Evolutionary conservation across 306 rosid genomes (phyloP).

Genomic region (Begonia loranthoides): DNA sequence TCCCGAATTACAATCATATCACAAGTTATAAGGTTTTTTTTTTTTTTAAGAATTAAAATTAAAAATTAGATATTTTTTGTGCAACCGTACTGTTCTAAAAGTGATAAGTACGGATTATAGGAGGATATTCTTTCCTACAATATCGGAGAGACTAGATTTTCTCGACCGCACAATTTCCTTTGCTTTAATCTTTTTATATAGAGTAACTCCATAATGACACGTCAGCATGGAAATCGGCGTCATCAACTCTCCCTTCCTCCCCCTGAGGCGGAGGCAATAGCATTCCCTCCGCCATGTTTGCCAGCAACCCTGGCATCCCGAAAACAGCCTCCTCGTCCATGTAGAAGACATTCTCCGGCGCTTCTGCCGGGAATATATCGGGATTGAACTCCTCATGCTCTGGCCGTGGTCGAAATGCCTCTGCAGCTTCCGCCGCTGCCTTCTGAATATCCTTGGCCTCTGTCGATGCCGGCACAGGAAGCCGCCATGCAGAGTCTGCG

Average conservation of each 20-base stretch:
- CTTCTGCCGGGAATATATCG: neutral
- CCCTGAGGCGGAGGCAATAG: neutral
- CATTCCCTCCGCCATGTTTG: conserved; percentile 1
- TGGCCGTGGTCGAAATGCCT: conserved; percentile 34
- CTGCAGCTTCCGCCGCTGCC: conserved; percentile 44
- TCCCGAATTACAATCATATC: too few relatives aligned
- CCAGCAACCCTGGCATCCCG: neutral
- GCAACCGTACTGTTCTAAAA: too few relatives aligned
- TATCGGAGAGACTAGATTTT: too few relatives aligned
- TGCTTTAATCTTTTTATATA: neutral
- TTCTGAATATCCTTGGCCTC: conserved; percentile 51
- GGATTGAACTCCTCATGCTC: neutral
- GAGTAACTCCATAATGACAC: conserved; percentile 1
- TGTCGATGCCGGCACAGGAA: conserved; percentile 29
- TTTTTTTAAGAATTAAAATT: too few relatives aligned
- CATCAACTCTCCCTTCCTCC: neutral
- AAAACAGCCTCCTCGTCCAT: conserved; percentile 3
- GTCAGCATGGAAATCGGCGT: neutral
- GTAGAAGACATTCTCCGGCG: conserved; percentile 9
- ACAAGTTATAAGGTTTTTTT: too few relatives aligned
- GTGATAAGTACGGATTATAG: too few relatives aligned
- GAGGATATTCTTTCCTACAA: too few relatives aligned
- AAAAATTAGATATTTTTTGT: too few relatives aligned
- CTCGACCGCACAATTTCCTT: too few relatives aligned
- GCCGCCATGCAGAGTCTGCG: conserved; percentile 51